A percentile compares a stretch with the other conserved stretches of the same genome.
These are phyloP conservation scores for Clavariopsis aquatica DNA, from an alignment of 495 filamentous ascomycete genomes.

Conservation along the genomic window DNA sequence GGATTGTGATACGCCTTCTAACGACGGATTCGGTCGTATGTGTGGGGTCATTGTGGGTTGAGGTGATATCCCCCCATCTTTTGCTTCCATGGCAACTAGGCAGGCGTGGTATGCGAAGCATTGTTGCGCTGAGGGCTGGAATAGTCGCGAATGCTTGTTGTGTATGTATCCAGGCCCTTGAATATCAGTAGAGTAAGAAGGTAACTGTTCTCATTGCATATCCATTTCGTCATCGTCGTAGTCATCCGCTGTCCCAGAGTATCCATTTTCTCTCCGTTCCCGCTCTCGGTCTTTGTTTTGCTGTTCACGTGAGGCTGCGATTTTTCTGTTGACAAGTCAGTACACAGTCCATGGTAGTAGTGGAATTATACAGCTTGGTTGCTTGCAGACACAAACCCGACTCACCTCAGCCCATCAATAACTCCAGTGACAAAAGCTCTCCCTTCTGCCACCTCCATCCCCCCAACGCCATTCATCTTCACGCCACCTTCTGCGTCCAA, in stretches of 20 bases:
- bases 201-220: conserved; percentile 22
- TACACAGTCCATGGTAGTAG: background rate
- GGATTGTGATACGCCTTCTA: conserved; percentile 1
- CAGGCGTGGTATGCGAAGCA: background rate
- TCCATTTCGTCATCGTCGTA: conserved; percentile 47
- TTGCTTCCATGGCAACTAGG: background rate
- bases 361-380: conserved; percentile 39
- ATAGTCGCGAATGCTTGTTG: background rate
- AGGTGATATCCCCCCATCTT: background rate
- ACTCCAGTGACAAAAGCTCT: conserved; percentile 82
- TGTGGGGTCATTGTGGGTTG: background rate
- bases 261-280: conserved; percentile 46
- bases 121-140: background rate
- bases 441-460: conserved; percentile 86
- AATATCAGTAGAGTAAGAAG: background rate
- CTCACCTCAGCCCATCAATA: conserved; percentile 75
- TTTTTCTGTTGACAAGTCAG: conserved; percentile 41
- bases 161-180: background rate
- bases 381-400: conserved; percentile 28
- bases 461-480: conserved; percentile 79
- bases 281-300: conserved; percentile 43
- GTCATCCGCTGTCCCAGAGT: conserved; percentile 39
- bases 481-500: conserved; percentile 74
- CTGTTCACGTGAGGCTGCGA: conserved; percentile 47
- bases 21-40: background rate